These are phyloP conservation scores for Mycena galericulata DNA, from an alignment of 768 basidiomycete genomes.

Conservation along the genomic window DNA sequence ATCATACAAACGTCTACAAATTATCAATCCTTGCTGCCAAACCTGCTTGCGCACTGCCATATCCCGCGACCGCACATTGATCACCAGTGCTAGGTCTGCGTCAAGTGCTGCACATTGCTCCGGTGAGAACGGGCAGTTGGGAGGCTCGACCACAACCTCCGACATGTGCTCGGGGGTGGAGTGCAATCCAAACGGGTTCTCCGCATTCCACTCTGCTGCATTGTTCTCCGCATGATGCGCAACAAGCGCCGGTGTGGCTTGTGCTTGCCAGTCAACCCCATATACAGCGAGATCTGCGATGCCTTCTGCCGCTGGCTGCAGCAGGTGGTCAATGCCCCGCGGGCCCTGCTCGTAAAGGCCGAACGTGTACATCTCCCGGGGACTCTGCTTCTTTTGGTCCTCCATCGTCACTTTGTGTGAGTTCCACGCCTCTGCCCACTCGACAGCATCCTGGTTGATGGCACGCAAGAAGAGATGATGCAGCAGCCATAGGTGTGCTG, in stretches of 20 bases:
- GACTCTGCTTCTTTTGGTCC: conserved; percentile 2
- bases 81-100: not conserved
- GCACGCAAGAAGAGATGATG: conserved; percentile 39
- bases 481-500: not conserved
- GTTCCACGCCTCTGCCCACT: conserved; percentile 47
- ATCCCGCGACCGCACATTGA: not conserved
- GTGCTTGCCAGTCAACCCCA: conserved; percentile 11
- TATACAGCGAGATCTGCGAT: not conserved
- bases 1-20: no score
- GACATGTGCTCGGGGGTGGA: conserved; percentile 1
- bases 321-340: conserved; percentile 9
- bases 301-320: not conserved
- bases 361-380: conserved; percentile 35
- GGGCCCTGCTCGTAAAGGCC: conserved; percentile 29
- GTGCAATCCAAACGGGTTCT: not conserved
- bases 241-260: not conserved
- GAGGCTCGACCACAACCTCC: conserved; percentile 2
- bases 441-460: conserved; percentile 39
- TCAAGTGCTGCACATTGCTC: not conserved
- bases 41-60: conserved; percentile 9
- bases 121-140: conserved; percentile 4
- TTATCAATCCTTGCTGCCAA: conserved; percentile 1
- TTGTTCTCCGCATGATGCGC: not conserved
- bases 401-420: conserved; percentile 31
- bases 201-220: not conserved